A percentile compares a stretch with the other conserved stretches of the same genome.
Evolutionary conservation across 2,329 filamentous ascomycete species (phyloP).

Genomic region (Aspergillus fijiensis): DNA sequence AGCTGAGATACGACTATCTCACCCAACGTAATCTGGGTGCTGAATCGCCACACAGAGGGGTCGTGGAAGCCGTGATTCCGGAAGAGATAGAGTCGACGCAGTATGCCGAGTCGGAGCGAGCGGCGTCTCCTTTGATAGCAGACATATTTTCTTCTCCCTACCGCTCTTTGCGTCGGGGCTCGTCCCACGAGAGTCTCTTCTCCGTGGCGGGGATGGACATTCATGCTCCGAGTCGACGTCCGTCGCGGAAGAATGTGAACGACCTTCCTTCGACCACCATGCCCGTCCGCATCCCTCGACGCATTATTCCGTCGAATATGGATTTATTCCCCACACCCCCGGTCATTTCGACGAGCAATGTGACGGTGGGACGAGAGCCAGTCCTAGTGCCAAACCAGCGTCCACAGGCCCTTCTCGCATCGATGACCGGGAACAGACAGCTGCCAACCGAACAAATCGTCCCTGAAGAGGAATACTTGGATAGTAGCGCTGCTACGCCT

Average conservation of each 20-base stretch:
- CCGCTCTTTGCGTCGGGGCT: conserved; percentile 60
- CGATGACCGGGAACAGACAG: conserved; percentile 31
- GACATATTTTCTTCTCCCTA: conserved; percentile 29
- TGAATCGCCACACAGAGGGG: conserved; percentile 18
- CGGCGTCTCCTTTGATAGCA: conserved; percentile 14
- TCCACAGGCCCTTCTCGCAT: conserved; percentile 38
- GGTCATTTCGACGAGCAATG: conserved; percentile 38
- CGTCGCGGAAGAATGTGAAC: conserved; percentile 74
- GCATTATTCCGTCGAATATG: conserved; percentile 47
- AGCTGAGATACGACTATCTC: conserved; percentile 14
- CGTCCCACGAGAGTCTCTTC: conserved; percentile 85
- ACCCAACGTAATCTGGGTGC: not conserved
- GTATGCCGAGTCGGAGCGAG: conserved; percentile 17
- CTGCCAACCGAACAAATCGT: conserved; percentile 26
- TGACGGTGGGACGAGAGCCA: conserved; percentile 35
- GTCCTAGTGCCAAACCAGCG: conserved; percentile 25
- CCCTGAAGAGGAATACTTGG: conserved; percentile 22
- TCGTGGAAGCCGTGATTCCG: conserved; percentile 37
- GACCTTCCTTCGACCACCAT: conserved; percentile 49
- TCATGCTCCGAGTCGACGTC: conserved; percentile 72
- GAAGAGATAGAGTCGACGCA: conserved; percentile 38
- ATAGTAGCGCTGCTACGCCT: conserved; percentile 18
- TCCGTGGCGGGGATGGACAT: conserved; percentile 88
- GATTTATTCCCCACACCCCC: conserved; percentile 41
- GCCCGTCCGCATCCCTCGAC: conserved; percentile 43